Conservation (phyloP, 1,284 basidiomycete species). For the Neotropicomus parvogracilis region DNA sequence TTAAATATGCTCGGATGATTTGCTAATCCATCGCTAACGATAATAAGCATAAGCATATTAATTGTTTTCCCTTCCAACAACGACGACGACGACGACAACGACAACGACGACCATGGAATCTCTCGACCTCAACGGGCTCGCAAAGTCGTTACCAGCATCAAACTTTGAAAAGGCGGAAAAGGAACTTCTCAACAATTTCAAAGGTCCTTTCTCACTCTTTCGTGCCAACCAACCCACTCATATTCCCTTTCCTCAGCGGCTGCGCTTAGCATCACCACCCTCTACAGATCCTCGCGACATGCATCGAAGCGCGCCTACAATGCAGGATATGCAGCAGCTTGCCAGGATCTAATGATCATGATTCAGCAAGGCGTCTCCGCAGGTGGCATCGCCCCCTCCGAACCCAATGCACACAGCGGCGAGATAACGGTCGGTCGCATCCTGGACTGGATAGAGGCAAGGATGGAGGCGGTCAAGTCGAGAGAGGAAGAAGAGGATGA, state of each 20-base stretch:
- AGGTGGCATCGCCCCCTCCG: conserved; percentile 39
- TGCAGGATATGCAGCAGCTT: conserved; percentile 70
- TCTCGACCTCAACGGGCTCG: conserved; percentile 71
- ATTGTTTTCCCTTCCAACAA: not conserved
- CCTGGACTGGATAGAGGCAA: conserved; percentile 74
- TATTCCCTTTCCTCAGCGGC: conserved; percentile 48
- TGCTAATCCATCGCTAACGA: not conserved
- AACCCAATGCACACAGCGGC: conserved; percentile 40
- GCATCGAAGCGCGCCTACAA: conserved; percentile 75
- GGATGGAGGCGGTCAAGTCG: conserved; percentile 65
- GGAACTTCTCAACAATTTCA: conserved; percentile 74
- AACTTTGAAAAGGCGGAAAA: conserved; percentile 66
- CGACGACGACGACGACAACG: conserved; percentile 15
- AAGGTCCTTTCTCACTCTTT: conserved; percentile 43
- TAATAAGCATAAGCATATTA: not conserved
- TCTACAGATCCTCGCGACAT: conserved; percentile 70
- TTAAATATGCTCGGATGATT: not conserved
- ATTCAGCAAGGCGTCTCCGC: conserved; percentile 75
- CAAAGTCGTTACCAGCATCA: conserved; percentile 64
- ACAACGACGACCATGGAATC: conserved; percentile 55
- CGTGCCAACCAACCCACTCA: conserved; percentile 11
- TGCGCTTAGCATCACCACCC: conserved; percentile 75
- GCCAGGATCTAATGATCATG: conserved; percentile 73
- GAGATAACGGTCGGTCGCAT: conserved; percentile 70
- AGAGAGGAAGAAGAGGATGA: conserved; percentile 76